A percentile compares a stretch with the other conserved stretches of the same genome.
phyloP scores from a whole-genome alignment of 305 asterid genomes.

The Plantago coronopus region DNA sequence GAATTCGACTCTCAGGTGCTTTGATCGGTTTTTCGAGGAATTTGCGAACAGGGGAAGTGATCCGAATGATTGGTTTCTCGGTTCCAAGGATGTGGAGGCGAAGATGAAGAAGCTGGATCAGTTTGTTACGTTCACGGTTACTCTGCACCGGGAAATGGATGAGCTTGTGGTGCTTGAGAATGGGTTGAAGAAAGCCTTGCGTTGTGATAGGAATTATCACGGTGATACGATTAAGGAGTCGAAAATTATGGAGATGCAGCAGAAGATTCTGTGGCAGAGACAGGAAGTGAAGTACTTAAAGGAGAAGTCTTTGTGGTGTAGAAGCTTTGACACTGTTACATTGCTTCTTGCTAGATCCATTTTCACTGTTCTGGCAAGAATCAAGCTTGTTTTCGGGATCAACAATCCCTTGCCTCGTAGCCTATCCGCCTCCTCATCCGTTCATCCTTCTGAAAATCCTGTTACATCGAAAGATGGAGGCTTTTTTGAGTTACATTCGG shows the following conservation, averaged over 20 bases:
- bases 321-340: conserved; percentile 69
- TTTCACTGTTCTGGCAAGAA: conserved; percentile 65
- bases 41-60: conserved; percentile 69
- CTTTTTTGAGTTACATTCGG: conserved; percentile 51
- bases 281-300: conserved; percentile 71
- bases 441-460: conserved; percentile 65
- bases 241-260: conserved; percentile 51
- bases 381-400: conserved; percentile 71
- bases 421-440: conserved; percentile 76
- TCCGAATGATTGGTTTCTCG: conserved; percentile 49
- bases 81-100: conserved; percentile 49
- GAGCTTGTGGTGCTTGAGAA: conserved; percentile 57
- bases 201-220: too few species aligned
- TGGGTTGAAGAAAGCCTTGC: conserved; percentile 46
- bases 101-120: conserved; percentile 57
- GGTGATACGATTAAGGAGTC: conserved; percentile 39
- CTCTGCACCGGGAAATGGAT: conserved; percentile 61
- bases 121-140: conserved; percentile 38
- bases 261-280: conserved; percentile 68
- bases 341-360: conserved; percentile 47
- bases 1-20: conserved; percentile 53
- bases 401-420: conserved; percentile 54
- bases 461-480: conserved; percentile 21
- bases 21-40: conserved; percentile 52
- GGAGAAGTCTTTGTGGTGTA: conserved; percentile 66